phyloP scores from a whole-genome alignment of 2,329 filamentous ascomycete genomes.

The Fusarium beomiforme region DNA sequence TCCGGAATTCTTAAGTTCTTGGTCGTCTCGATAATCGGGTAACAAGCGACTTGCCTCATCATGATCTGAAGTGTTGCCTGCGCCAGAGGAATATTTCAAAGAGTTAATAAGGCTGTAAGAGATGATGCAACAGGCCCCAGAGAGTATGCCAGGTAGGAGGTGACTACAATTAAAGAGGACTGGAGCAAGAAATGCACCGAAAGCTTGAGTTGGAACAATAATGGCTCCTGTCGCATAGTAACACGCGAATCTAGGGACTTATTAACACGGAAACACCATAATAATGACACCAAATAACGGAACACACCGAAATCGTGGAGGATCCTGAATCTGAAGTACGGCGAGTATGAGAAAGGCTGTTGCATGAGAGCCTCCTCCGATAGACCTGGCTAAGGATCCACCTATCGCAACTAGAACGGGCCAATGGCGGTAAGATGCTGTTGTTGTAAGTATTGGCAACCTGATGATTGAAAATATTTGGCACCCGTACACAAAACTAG shows the following conservation, averaged over 20 bases:
- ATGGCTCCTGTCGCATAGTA: not conserved
- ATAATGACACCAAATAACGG: rapidly evolving
- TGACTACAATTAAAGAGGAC: not conserved
- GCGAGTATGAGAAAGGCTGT: not conserved
- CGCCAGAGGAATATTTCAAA: not conserved
- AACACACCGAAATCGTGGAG: not conserved
- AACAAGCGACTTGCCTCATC: not conserved
- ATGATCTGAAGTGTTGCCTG: not conserved
- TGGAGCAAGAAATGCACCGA: not conserved
- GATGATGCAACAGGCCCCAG: not conserved
- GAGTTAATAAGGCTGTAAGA: not conserved
- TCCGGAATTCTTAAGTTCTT: not conserved
- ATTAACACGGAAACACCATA: rapidly evolving
- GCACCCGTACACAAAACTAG: not conserved
- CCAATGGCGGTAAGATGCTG: not conserved
- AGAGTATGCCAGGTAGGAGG: not conserved
- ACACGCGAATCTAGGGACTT: not conserved
- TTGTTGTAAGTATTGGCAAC: not conserved
- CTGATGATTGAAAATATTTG: too few relatives aligned
- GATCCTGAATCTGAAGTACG: not conserved
- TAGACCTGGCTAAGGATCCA: not conserved
- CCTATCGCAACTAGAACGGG: not conserved
- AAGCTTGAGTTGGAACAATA: not conserved
- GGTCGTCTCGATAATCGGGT: not conserved
- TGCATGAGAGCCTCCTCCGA: not conserved